These are phyloP conservation scores for Monilinia fructigena DNA, from an alignment of 2,329 filamentous ascomycete genomes.

Conservation along the genomic window DNA sequence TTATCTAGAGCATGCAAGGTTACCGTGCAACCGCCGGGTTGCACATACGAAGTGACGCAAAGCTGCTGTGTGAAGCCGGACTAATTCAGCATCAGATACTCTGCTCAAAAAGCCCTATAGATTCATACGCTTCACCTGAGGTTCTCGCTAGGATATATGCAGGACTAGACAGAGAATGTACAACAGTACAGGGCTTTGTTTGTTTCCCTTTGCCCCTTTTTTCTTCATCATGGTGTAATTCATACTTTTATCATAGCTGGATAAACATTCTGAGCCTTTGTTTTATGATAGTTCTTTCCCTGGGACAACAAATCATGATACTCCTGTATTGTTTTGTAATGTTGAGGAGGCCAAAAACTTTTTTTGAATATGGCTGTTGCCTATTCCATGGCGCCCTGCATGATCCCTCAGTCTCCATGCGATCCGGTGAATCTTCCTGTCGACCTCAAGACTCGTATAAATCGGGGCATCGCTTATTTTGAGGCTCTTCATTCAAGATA, in stretches of 20 bases:
- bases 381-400: background rate
- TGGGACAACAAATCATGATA: background rate
- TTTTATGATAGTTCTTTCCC: background rate
- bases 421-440: background rate
- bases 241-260: background rate
- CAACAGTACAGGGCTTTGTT: background rate
- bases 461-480: too few species aligned
- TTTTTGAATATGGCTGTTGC: constrained; percentile 24
- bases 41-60: constrained; percentile 26
- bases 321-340: background rate
- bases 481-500: background rate
- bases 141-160: constrained; percentile 10
- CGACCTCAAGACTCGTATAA: too few species aligned
- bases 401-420: background rate
- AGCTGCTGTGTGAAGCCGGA: constrained; percentile 26
- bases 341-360: background rate
- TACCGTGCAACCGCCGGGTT: constrained; percentile 20
- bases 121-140: background rate
- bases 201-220: background rate
- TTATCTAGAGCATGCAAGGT: constrained; percentile 27
- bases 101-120: background rate
- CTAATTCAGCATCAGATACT: constrained; percentile 1
- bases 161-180: background rate
- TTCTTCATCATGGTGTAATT: background rate
- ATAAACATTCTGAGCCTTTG: background rate